Base-by-base conservation (phyloP, 176 grass and related monocot species). In the Ampelocalamus luodianensis region DNA sequence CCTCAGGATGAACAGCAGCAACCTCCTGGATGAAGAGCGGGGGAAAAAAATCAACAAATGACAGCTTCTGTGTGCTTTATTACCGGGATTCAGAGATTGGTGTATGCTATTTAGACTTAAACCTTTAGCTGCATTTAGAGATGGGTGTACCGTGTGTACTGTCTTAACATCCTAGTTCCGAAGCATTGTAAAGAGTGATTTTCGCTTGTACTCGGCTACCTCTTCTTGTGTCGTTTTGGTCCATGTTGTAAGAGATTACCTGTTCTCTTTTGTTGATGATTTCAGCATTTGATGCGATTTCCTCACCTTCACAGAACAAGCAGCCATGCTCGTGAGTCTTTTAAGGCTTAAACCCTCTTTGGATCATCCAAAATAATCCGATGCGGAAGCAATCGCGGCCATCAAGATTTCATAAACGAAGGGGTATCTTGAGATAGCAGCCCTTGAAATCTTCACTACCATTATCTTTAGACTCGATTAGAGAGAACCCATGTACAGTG, bases 121-220 rank as follows among this genome's bases (percentile, higher is more conserved):
- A 26, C 45, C 15, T 38, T 34, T 29, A 32, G 13, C 0, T 27
- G 24, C 16, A 23, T 45, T 79, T n/a, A 9, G 10, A 70, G 5
- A 34, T 16, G 8, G 10, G 42, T 74, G 7, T 24, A 0, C 20
- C 29, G 2, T 55, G 34, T 79, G 24, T 59, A 60, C 4, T 20
- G 16, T 64, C 9, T 73, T 65, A 62, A 42, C 68, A 65, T 54
- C 5, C 0, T 40, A 1, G 62, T 53, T 79, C 49, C 34, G 10
- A 68, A 85, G 53, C 59, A 17, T 66, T 76, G 45, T 55, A 29
- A 39, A 49, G 5, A 71, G 66, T 71, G 68, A 29, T 79, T 15
- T 50, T 53, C 5, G 15, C 6, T 4, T 11, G 56, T 11, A 24
- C 56, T 59, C 20, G 22, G 54, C 55, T 56, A 8, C 22, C 22